These are phyloP conservation scores for Naganishia kalamii DNA, from an alignment of 768 basidiomycete genomes.

Conservation along the genomic window DNA sequence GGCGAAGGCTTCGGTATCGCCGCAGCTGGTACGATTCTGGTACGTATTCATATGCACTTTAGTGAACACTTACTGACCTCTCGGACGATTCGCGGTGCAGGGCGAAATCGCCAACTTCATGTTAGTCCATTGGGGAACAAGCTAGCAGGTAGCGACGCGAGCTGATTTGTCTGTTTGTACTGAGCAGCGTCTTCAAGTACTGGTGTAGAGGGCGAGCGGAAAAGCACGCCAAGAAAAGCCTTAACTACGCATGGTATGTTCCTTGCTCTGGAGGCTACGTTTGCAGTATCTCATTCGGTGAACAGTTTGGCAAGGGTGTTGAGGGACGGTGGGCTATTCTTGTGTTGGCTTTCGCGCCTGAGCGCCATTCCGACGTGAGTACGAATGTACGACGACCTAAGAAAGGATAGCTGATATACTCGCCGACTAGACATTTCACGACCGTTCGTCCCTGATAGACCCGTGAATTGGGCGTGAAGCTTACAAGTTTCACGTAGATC, in stretches of 20 bases:
- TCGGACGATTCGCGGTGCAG: too few species aligned
- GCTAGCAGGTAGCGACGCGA: not conserved
- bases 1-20: slow-evolving; percentile 79
- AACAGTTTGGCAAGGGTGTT: not conserved
- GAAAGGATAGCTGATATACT: slow-evolving; percentile 63
- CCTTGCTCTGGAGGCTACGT: slow-evolving; percentile 20
- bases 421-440: slow-evolving; percentile 1
- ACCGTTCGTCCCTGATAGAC: not conserved
- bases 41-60: not conserved
- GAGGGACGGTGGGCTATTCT: slow-evolving; percentile 71
- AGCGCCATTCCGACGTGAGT: slow-evolving; percentile 29
- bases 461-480: too few species aligned
- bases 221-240: slow-evolving; percentile 58
- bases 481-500: not conserved
- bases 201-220: slow-evolving; percentile 68
- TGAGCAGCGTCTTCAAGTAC: slow-evolving; percentile 48
- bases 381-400: not conserved
- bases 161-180: slow-evolving; percentile 50
- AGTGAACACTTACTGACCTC: not conserved
- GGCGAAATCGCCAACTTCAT: slow-evolving; percentile 85
- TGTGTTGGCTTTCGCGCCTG: slow-evolving; percentile 37
- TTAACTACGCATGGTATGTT: slow-evolving; percentile 53
- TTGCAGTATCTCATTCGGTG: not conserved
- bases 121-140: slow-evolving; percentile 46
- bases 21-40: slow-evolving; percentile 56